phyloP scores from a whole-genome alignment of 192 early-diverging fungal genomes.

The Linnemannia schmuckeri region DNA sequence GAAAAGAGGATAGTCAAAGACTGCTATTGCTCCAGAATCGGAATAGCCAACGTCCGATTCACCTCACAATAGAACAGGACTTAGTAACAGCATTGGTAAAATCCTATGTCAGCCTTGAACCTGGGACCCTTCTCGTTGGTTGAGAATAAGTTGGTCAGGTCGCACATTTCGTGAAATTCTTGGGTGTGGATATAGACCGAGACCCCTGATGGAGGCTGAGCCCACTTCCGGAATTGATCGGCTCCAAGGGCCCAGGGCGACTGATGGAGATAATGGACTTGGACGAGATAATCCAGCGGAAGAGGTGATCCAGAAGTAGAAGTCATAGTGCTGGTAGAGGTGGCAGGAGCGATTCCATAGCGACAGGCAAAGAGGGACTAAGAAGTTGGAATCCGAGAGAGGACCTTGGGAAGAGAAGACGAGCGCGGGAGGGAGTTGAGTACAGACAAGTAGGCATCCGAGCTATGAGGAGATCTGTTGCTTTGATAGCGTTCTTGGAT shows the following conservation, averaged over 20 bases:
- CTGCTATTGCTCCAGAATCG: neutral
- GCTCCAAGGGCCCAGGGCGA: neutral
- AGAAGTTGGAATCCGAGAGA: neutral
- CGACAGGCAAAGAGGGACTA: neutral
- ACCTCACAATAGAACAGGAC: neutral
- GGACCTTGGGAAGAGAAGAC: neutral
- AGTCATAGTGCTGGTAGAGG: too few species aligned
- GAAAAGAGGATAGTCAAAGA: neutral
- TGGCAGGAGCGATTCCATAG: too few species aligned
- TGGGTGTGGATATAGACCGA: neutral
- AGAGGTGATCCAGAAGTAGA: too few species aligned
- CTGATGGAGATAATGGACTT: neutral
- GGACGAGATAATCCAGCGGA: neutral
- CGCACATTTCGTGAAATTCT: neutral
- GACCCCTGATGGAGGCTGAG: neutral
- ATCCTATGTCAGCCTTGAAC: neutral
- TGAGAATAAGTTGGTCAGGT: neutral
- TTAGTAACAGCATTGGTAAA: neutral
- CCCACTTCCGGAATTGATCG: neutral
- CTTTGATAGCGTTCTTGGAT: neutral
- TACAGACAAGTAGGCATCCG: neutral
- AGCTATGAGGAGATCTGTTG: neutral
- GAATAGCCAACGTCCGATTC: neutral
- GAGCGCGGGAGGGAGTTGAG: neutral
- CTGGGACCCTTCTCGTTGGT: neutral